Evolutionary conservation across 2,329 filamentous ascomycete species (phyloP).

Genomic region (Pseudohalonectria lignicola): DNA sequence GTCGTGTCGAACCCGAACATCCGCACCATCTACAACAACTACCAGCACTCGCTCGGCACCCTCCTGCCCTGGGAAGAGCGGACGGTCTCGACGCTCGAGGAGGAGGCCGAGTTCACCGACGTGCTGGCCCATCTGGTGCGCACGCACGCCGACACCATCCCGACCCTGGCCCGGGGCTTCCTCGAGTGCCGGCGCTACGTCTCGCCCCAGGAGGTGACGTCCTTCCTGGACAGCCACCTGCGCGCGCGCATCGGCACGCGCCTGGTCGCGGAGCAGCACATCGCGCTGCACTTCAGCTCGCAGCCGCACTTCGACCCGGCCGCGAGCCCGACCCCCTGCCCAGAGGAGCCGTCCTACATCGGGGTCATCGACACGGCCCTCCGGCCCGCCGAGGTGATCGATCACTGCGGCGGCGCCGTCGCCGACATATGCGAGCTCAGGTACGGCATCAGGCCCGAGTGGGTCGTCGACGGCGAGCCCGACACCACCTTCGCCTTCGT

Average conservation of each 20-base stretch:
- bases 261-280: constrained; percentile 91
- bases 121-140: constrained; percentile 92
- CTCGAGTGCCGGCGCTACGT: constrained; percentile 91
- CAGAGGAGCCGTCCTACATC: constrained; percentile 59
- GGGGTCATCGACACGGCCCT: constrained; percentile 87
- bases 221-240: constrained; percentile 87
- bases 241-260: constrained; percentile 89
- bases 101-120: constrained; percentile 84
- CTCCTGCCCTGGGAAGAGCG: constrained; percentile 70
- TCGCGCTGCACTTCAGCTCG: constrained; percentile 67
- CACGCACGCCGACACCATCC: constrained; percentile 90
- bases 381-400: constrained; percentile 69
- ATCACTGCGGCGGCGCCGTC: constrained; percentile 79
- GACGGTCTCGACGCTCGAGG: constrained; percentile 62
- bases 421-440: constrained; percentile 94
- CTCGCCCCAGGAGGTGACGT: constrained; percentile 68
- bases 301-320: constrained; percentile 57
- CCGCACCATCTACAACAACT: constrained; percentile 89
- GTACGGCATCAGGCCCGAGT: constrained; percentile 75
- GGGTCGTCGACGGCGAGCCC: constrained; percentile 75
- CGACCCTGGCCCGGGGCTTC: constrained; percentile 82
- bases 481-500: constrained; percentile 88
- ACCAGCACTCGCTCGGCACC: constrained; percentile 84
- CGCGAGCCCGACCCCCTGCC: constrained; percentile 36
- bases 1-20: constrained; percentile 98